Base-by-base conservation (phyloP, 2,329 filamentous ascomycete species). In the Dothistroma pini region DNA sequence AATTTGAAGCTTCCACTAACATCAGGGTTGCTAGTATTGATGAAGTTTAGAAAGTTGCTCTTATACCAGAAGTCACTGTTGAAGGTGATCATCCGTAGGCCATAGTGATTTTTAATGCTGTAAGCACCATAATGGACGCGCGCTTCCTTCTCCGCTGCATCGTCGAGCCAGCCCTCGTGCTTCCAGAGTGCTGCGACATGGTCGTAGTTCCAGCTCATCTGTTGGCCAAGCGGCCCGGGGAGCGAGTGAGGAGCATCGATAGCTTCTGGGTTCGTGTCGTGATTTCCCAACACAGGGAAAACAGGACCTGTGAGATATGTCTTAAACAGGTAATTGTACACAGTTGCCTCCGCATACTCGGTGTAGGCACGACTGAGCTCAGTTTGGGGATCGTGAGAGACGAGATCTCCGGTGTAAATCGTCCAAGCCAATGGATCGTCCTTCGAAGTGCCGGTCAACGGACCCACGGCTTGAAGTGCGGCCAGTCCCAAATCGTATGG, bases 151-250 rank as follows among this genome's bases (percentile, higher is more conserved):
- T 79, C 81, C 4, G 77, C 76, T 14, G 74, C 66, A 11, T 71
- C 69, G 60, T 78, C 76, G 54, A 86, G 78, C 83, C 83, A 86
- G 19, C 80, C 80, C 61, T 84, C 80, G 59, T 84, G 78, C 64
- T 80, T 74, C 83, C 83, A 85, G 0, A 85, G 73, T 12, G 72
- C 74, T n/a, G 83, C 76, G 16, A 85, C 75, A 64, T 85, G 82
- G 29, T 84, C 75, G 64, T 82, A 84, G 65, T 85, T 84, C 83
- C 83, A 86, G 56, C 79, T 83, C 64, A 82, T 79, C 64, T 86
- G 83, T 62, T 80, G 71, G 1, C 83, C 81, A 0, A 86, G 73
- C 0, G 76, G 75, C 0, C 81, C 82, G 9, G 82, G 82, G 9
- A 86, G 72, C 32, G 71, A 79, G 64, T 84, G 80, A 1, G 83